Evolutionary conservation across 768 basidiomycete species (phyloP), one percentile per base, ranked within the genome.

Genomic region (Candolleomyces eurysporus): DNA sequence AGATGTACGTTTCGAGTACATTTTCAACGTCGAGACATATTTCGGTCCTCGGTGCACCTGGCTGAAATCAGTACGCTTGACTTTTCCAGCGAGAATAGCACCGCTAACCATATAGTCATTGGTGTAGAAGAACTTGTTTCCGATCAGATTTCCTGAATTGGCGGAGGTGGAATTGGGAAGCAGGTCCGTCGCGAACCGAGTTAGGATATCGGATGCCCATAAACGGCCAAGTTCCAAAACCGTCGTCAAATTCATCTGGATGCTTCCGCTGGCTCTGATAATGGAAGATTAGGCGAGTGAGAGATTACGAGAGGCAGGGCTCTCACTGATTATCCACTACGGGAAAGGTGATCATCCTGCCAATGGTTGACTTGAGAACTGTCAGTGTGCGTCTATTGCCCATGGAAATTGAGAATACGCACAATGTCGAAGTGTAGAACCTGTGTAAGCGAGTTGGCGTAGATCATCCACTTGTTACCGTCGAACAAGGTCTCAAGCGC

Each of bases 381-480:
- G 57, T 56, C 26, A 48, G 31, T 59, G 3, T 63, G 39, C 50
- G 17, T 65, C 50, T 11, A 30, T 10, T 50, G 13, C n/a, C 16
- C 48, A 13, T 48, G 5, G 17, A 17, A 8, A 22, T 1, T 43
- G 3, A 14, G 63, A 32, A n/a, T 48, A 78, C 87, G 67, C 60
- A 89, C 88, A 67, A 88, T 84, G 66, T 91, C 89, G 87, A 87
- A 91, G 67, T 89, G 88, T 50, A 86, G 67, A 17, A 84, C 79
- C 4, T 78, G 72, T 1, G 88, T 88, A 30, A 79, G 53, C 10
- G 76, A 70, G 66, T 91, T 90, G 13, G 75, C 73, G 66, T 81
- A 87, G 30, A 89, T 84, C 87, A 90, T 89, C 89, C 89, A 91
- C 49, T 76, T 74, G 61, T 85, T 76, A 0, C 84, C 89, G 36